phyloP scores from a whole-genome alignment of 164 flowering plant species.

The Vitis amurensis region DNA sequence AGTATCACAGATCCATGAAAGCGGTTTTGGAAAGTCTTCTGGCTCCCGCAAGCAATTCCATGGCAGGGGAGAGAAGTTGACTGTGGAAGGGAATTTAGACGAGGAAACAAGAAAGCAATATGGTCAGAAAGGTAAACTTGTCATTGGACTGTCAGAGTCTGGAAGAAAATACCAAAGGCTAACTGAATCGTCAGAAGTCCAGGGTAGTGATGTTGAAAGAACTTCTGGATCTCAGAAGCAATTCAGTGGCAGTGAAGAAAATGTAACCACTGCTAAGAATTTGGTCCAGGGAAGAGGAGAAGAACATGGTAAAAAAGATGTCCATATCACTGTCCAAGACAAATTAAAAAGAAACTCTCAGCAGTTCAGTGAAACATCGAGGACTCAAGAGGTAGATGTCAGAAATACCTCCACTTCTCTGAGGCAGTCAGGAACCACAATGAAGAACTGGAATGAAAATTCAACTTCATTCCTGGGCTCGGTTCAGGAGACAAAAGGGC shows the following conservation, averaged over 20 bases:
- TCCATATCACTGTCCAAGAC: conserved; percentile 9
- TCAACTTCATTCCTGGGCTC: conserved; percentile 22
- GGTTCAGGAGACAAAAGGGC: conserved; percentile 24
- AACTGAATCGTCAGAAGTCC: conserved; percentile 16
- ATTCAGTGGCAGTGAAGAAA: conserved; percentile 27
- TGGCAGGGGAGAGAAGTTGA: conserved; percentile 22
- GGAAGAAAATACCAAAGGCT: conserved; percentile 22
- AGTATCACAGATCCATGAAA: conserved; percentile 15
- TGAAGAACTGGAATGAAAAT: conserved; percentile 31
- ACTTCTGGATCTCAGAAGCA: conserved; percentile 27
- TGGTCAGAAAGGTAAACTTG: conserved; percentile 21
- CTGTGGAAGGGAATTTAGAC: conserved; percentile 14
- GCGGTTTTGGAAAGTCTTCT: conserved; percentile 26
- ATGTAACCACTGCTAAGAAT: conserved; percentile 16
- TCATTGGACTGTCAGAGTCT: conserved; percentile 19
- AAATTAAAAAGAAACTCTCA: conserved; percentile 26
- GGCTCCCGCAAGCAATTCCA: conserved; percentile 16
- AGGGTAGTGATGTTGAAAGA: conserved; percentile 14
- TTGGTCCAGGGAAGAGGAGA: conserved; percentile 23
- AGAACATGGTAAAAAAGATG: conserved; percentile 8
- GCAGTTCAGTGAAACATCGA: conserved; percentile 17
- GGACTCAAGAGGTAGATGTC: conserved; percentile 24
- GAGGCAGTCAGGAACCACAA: conserved; percentile 28
- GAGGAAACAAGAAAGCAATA: conserved; percentile 23
- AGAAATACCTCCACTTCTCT: conserved; percentile 29